A percentile compares a stretch with the other conserved stretches of the same genome.
phyloP scores from a whole-genome alignment of 2,329 filamentous ascomycete genomes.

The Thermothelomyces thermophilus region DNA sequence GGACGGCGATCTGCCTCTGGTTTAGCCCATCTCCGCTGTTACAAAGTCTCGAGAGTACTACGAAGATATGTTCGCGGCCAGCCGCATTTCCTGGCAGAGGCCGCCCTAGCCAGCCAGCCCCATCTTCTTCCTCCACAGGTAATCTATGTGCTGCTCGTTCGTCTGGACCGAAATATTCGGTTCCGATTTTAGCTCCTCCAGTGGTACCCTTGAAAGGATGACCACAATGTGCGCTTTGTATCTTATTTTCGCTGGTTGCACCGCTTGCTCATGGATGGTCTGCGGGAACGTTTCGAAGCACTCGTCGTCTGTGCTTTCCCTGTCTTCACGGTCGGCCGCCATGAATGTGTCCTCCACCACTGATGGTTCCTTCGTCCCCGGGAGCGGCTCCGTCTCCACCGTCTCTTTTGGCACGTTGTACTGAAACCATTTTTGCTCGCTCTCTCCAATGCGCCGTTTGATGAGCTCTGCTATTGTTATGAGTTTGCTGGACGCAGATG shows the following conservation, averaged over 20 bases:
- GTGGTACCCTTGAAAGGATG: constrained; percentile 47
- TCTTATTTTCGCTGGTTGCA: constrained; percentile 37
- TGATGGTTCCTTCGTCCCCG: constrained; percentile 18
- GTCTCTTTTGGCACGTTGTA: constrained; percentile 52
- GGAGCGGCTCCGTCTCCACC: constrained; percentile 28
- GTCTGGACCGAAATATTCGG: constrained; percentile 43
- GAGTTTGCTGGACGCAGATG: constrained; percentile 54
- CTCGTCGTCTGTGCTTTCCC: constrained; percentile 28
- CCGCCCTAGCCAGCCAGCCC: constrained; percentile 12
- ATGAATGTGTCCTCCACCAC: constrained; percentile 41
- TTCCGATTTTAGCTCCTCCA: constrained; percentile 49
- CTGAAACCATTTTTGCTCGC: constrained; percentile 45
- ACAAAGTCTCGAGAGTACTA: neutral
- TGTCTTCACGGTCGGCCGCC: constrained; percentile 18
- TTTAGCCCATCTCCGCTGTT: neutral
- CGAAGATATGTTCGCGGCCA: neutral
- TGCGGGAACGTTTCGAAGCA: constrained; percentile 51
- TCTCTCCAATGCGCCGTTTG: constrained; percentile 48
- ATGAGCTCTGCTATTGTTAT: constrained; percentile 62
- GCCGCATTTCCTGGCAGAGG: neutral
- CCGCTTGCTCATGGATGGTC: constrained; percentile 49
- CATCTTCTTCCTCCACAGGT: constrained; percentile 23
- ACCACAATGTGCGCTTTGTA: constrained; percentile 51
- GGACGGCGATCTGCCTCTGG: too few species aligned
- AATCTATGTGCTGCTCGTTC: constrained; percentile 30